Evolutionary conservation across 2,329 filamentous ascomycete genomes (phyloP), one percentile per base, ranked within the genome.

Genomic region (Fusarium pseudocircinatum): DNA sequence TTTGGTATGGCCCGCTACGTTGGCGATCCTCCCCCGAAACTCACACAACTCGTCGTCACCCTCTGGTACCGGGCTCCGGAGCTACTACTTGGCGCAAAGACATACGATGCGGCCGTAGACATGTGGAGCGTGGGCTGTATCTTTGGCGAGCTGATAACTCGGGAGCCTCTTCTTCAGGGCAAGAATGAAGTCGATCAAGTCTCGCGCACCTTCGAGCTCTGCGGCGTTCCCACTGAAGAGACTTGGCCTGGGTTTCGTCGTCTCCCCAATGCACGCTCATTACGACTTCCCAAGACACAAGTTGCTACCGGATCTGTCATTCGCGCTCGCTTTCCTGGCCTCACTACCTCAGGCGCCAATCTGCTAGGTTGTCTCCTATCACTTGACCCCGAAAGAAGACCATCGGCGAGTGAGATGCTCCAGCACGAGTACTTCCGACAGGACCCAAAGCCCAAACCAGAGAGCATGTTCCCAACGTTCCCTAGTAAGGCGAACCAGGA

Each of bases 111-210:
- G 2, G 89, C 93, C 69, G 87, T 98, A 76, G 96, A 98, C 83
- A 93, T 98, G 88, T 99, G 96, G 96, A 97, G 93, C 82, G 86
- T 98, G 7, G 96, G 96, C 18, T 98, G 96, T 83, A 95, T 99
- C 79, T 97, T 99, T 79, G 96, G 92, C 69, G 96, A 99, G 84
- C 88, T 99, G 7, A 86, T 98, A 26, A 92, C 90, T 40, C 93
- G 94, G 71, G 92, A 95, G 71, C 94, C 96, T 0, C 82, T 98
- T 4, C 86, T 99, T 2, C 94, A 94, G 78, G 96, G 95, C 56
- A 93, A 91, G 79, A 98, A 97, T 83, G 96, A 99, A 84, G 95
- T 97, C 63, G 94, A 97, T 79, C 92, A 98, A 80, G 86, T 98
- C 18, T 90, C 91, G 59, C 92, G 91, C 82, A 97, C 98, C 80